Evolutionary conservation across 169 alveolate species (phyloP).

Genomic region (Miamiensis avidus): DNA sequence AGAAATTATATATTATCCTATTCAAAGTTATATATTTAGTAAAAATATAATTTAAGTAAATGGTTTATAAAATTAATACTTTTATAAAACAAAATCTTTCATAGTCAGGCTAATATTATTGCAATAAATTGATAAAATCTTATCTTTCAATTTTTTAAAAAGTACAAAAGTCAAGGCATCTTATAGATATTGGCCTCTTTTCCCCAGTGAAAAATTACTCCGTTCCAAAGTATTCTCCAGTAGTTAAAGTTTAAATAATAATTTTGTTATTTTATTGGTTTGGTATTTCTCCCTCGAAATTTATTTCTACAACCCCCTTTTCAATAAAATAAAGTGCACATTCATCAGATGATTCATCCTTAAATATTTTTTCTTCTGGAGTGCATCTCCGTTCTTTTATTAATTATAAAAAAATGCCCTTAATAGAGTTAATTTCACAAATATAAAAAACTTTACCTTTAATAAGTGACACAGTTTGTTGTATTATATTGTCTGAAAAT

Average conservation of each 20-base stretch:
- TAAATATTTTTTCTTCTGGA: not conserved
- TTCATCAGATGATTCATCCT: not conserved
- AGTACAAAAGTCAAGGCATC: not conserved
- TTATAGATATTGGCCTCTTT: not conserved
- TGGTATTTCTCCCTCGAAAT: not conserved
- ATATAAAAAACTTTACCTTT: not conserved
- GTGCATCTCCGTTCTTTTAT: not conserved
- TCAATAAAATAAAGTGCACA: not conserved
- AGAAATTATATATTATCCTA: not conserved
- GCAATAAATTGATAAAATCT: not conserved
- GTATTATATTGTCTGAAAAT: not conserved
- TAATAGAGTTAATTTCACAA: too few relatives aligned
- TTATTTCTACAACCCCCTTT: not conserved
- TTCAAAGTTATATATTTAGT: too few relatives aligned
- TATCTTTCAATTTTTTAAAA: not conserved
- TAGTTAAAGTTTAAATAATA: too few relatives aligned
- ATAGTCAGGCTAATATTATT: not conserved
- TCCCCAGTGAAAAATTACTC: not conserved
- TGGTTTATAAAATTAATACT: too few relatives aligned
- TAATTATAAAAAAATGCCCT: too few relatives aligned
- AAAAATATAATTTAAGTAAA: too few relatives aligned
- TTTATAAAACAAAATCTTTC: not conserved
- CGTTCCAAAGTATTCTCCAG: not conserved
- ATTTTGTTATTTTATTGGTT: not conserved
- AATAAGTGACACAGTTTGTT: not conserved